Conservation (phyloP, 2,329 filamentous ascomycete species). For the Paramyrothecium roridum region DNA sequence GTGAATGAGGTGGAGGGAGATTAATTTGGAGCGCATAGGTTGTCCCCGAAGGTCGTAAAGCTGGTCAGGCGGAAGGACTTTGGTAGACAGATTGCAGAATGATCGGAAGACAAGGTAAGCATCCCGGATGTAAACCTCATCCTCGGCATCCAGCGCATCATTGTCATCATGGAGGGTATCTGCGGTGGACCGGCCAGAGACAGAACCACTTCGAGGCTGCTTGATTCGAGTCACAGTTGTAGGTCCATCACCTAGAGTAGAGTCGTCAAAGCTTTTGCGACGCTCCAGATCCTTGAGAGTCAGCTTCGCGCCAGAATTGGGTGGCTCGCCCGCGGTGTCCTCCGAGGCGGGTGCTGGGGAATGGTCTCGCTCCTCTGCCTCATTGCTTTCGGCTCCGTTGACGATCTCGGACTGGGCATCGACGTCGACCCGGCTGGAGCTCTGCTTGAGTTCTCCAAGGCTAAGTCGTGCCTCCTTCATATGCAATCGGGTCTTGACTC, state of each 20-base stretch:
- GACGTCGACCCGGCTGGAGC: constrained; percentile 22
- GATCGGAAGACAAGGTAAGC: constrained; percentile 96
- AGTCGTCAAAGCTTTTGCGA: constrained; percentile 67
- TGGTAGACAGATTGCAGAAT: constrained; percentile 96
- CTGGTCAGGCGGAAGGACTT: constrained; percentile 83
- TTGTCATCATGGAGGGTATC: constrained; percentile 55
- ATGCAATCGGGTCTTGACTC: constrained; percentile 81
- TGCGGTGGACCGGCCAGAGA: constrained; percentile 50
- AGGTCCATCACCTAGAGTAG: constrained; percentile 62
- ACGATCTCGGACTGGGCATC: constrained; percentile 35
- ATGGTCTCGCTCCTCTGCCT: constrained; percentile 33
- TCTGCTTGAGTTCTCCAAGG: constrained; percentile 47
- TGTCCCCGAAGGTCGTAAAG: constrained; percentile 90
- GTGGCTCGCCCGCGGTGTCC: constrained; percentile 20
- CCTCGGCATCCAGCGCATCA: constrained; percentile 67
- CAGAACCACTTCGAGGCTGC: constrained; percentile 38
- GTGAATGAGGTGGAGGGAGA: constrained; percentile 93
- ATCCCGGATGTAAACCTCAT: constrained; percentile 96
- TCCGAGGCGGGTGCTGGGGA: constrained; percentile 29
- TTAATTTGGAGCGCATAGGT: constrained; percentile 94
- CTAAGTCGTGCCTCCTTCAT: constrained; percentile 78
- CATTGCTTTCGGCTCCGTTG: constrained; percentile 25
- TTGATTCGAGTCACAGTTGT: constrained; percentile 65
- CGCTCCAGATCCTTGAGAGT: constrained; percentile 66
- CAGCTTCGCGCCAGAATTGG: constrained; percentile 49